Evolutionary conservation across 495 filamentous ascomycete genomes (phyloP), one percentile per base, ranked within the genome.

Genomic region (Apodospora peruviana): DNA sequence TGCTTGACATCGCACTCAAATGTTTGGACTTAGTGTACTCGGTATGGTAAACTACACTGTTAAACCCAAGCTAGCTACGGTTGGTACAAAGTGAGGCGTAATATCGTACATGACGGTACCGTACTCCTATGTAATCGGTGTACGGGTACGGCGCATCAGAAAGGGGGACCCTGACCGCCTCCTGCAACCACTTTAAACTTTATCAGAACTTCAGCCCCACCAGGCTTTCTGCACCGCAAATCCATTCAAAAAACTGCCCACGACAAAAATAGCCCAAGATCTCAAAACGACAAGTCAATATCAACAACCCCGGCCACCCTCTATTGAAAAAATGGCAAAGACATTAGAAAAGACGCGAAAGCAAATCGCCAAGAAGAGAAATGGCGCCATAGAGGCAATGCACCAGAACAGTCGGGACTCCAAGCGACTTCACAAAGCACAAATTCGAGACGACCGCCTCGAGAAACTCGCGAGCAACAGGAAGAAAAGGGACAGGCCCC

Each of bases 391-490:
- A 42, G 78, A 79, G 19, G 75, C 82, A 12, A 73, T 96, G 12
- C 89, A 96, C 61, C 83, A 88, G 59, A 86, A 87, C 64, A 93
- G 87, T 59, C 76, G 90, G 50, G 86, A 94, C 67, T 82, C 75
- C 8, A 81, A 82, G 55, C 78, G 83, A 38, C 67, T 96, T 47
- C 85, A 87, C 58, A 75, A 81, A 25, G 90, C 90, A 14, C 76
- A 76, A 48, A 75, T 80, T 36, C 75, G 90, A 60, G 86, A 90
- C 53, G 86, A 91, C 53, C 88, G 85, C 61, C 68, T 95, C 14
- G 78, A 79, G 53, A 81, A 79, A 64, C 67, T 89, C 45, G 74
- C 78, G 22, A 62, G 76, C 4, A 72, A 80, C 23, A 73, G 83
- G 53, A 72, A 75, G 53, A 90, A 84, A 61, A 78, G 71, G 40